These are phyloP conservation scores for Yamadazyma insecticola DNA, from an alignment of 805 yeast genomes.

Conservation along the genomic window DNA sequence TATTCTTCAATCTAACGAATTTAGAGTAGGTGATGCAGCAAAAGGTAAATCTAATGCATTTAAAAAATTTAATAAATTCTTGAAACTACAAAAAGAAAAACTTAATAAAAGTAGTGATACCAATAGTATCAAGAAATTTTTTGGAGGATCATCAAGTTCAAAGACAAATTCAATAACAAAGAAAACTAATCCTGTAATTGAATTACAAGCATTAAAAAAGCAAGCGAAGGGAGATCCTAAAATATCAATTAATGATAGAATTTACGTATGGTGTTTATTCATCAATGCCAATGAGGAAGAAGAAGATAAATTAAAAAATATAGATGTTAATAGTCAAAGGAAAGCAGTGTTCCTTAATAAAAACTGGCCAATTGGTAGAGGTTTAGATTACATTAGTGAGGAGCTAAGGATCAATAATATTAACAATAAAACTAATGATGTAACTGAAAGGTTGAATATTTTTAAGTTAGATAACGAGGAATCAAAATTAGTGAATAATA, in stretches of 20 bases:
- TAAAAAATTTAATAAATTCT: constrained; percentile 22
- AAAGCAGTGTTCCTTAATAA: constrained; percentile 45
- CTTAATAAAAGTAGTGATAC: neutral
- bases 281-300: constrained; percentile 23
- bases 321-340: constrained; percentile 22
- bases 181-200: constrained; percentile 13
- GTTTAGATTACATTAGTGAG: constrained; percentile 50
- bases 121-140: constrained; percentile 1
- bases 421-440: constrained; percentile 43
- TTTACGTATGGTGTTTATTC: constrained; percentile 46
- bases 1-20: constrained; percentile 17
- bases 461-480: constrained; percentile 32
- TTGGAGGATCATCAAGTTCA: too few species aligned
- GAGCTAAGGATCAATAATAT: constrained; percentile 42
- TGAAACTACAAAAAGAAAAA: constrained; percentile 19
- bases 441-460: constrained; percentile 41
- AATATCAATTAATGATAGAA: constrained; percentile 38
- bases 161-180: constrained; percentile 2
- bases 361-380: constrained; percentile 57
- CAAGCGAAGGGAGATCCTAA: constrained; percentile 51
- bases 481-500: constrained; percentile 24
- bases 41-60: constrained; percentile 18
- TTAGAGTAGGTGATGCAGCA: constrained; percentile 25
- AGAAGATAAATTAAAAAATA: constrained; percentile 16
- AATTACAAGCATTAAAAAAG: constrained; percentile 31